These are phyloP conservation scores for Rubroshorea leprosula DNA, from an alignment of 345 rosid genomes.

Conservation along the genomic window DNA sequence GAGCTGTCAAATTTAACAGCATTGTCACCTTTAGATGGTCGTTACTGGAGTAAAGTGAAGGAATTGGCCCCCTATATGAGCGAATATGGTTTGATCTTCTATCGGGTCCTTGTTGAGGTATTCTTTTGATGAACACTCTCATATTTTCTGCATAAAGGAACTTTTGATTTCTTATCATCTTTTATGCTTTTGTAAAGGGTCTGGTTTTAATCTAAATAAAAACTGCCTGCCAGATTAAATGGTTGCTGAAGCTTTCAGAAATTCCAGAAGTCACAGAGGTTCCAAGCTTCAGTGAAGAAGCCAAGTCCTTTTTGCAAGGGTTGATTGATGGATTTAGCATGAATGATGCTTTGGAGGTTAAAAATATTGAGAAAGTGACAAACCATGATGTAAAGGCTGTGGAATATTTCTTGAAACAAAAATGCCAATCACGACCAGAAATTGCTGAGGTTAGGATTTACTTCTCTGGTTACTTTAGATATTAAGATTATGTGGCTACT, in stretches of 20 bases:
- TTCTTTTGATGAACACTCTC: too few species aligned
- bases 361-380: constrained; percentile 72
- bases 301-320: constrained; percentile 51
- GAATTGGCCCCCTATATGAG: constrained; percentile 83
- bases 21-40: constrained; percentile 87
- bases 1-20: constrained; percentile 79
- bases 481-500: neutral
- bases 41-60: constrained; percentile 84
- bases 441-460: constrained; percentile 51
- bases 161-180: too few species aligned
- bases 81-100: constrained; percentile 78
- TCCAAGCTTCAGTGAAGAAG: constrained; percentile 72
- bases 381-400: constrained; percentile 97
- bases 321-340: constrained; percentile 56
- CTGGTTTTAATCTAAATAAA: too few species aligned
- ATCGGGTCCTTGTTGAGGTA: constrained; percentile 86
- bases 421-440: constrained; percentile 73
- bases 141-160: too few species aligned
- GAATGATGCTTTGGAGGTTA: constrained; percentile 75
- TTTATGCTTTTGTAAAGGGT: too few species aligned
- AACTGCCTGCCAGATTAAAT: constrained; percentile 89
- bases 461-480: neutral
- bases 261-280: constrained; percentile 74
- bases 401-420: constrained; percentile 88
- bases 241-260: constrained; percentile 83